Base-by-base conservation (phyloP, 495 filamentous ascomycete species). In the Trichoderma erinaceum region DNA sequence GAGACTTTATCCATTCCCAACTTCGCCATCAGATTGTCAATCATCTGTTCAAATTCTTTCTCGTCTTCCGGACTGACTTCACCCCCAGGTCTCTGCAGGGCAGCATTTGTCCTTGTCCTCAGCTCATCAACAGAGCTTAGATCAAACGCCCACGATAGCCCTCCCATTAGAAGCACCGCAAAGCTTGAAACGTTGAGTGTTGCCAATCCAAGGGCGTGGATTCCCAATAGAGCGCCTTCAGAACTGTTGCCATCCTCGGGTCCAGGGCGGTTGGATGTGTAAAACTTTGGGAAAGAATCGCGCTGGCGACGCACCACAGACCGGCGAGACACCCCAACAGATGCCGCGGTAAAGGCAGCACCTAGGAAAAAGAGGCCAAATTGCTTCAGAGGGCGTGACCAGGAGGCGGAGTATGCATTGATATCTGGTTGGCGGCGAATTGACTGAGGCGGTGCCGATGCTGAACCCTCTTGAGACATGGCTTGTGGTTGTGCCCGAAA, bases 171-270 rank as follows among this genome's bases (percentile, higher is more conserved):
- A 85, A 91, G 87, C 76, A 95, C 87, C 13, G 80, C 83, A 50
- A 92, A 84, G 67, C 86, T 88, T 29, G 88, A 29, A 4, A 92
- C 88, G 71, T 95, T 94, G 68, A 96, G 79, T 0, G 92, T 95
- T 0, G 93, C 92, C n/a, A 96, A 75, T 65, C 86, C 88, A 13
- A 97, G 79, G 6, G 93, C 93, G 75, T 94, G 88, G 56, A 92
- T 74, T 0, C 92, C 92, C 25, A 93, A 86, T 38, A 85, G 69
- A 1, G 83, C 79, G 63, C 89, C 85, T 71, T 78, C 29, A 68
- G 68, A 18, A 69, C 70, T 64, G 73, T 79, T 70, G 50, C 48
- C 43, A 25, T 63, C 41, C 44, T 58, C 41, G 35, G 56, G 64
- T n/a, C 61, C 35, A 32, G 71, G 70, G 71, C 63, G 72, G 74